Evolutionary conservation across 2,329 filamentous ascomycete genomes (phyloP).

Genomic region (Fusarium setosum): DNA sequence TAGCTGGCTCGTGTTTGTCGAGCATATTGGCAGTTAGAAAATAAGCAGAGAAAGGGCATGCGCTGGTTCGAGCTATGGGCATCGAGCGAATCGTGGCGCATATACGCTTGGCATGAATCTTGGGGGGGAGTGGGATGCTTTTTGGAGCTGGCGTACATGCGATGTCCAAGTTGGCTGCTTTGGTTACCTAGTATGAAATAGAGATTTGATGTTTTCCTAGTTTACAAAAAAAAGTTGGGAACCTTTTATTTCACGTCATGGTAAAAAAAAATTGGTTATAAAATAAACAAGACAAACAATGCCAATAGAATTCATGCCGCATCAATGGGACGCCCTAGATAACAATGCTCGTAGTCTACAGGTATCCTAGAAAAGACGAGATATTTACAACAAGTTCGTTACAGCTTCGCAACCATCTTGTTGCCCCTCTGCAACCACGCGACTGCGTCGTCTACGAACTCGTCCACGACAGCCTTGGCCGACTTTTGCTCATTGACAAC

Average conservation of each 20-base stretch:
- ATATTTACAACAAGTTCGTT: conserved; percentile 46
- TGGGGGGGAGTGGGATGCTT: conserved; percentile 39
- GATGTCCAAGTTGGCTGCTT: conserved; percentile 45
- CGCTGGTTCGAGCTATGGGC: conserved; percentile 14
- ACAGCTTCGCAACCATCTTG: conserved; percentile 78
- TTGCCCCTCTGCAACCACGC: conserved; percentile 75
- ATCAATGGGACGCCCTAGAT: conserved; percentile 13
- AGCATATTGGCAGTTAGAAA: conserved; percentile 11
- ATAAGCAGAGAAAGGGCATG: conserved; percentile 15
- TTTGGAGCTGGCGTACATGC: conserved; percentile 46
- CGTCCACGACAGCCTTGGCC: conserved; percentile 92
- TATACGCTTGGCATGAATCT: conserved; percentile 36
- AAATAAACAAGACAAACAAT: not conserved
- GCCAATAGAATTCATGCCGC: conserved; percentile 16
- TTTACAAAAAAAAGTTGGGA: conserved; percentile 19
- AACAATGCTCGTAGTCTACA: conserved; percentile 41
- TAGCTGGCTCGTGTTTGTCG: conserved; percentile 18
- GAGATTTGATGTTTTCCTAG: conserved; percentile 39
- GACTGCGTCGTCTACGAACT: conserved; percentile 88
- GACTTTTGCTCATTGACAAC: conserved; percentile 93
- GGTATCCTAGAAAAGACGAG: conserved; percentile 25
- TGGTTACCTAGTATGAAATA: conserved; percentile 50
- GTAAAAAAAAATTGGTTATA: not conserved
- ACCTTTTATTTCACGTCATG: not conserved
- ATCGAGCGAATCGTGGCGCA: conserved; percentile 22